Base-by-base conservation (phyloP, 2,329 filamentous ascomycete species). In the Nothophaeocryptopus gaeumannii region DNA sequence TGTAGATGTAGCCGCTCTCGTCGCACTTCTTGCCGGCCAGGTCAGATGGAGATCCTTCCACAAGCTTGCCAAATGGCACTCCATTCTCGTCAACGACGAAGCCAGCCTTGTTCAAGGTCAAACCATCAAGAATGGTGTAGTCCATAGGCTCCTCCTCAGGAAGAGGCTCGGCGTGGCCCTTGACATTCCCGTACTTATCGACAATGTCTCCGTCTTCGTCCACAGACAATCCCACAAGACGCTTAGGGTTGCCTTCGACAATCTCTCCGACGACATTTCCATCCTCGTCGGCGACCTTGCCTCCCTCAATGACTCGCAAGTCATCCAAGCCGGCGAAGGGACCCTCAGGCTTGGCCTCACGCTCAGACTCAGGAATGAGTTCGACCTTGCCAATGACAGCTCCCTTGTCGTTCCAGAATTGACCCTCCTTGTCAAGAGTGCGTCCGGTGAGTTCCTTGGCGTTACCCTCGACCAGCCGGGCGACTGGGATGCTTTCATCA, bases 141-240 rank as follows among this genome's bases (percentile, higher is more conserved):
- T 84, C 80, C 10, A 72, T 75, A 60, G 75, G 56, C 15, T 58
- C 53, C 42, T 60, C 79, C 45, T 70, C 70, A 52, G 75, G 72
- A 77, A 82, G 62, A 10, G 78, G 78, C 62, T 82, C 78, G 50
- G 80, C 58, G 39, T 58, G 55, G 12, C 80, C 81, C 63, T 83
- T 77, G 45, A 80, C 77, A 57, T 82, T 83, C 58, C 81, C 81
- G 56, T 78, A 90, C 67, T 83, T 84, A 74, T 93, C 89, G 46
- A 87, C 76, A 33, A 95, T 83, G 50, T 93, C 89, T 37, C 89
- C 89, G 57, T 93, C 88, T 55, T 89, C 85, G 51, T 95, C 89
- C 12, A 93, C 88, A 8, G 76, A 63, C 39, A 88, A 83, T 11
- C 89, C 89, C 36, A 84, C 81, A 1, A 95, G 79, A 43, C 77